phyloP scores from a whole-genome alignment of 345 rosid genomes.

The Syzygium aqueum region DNA sequence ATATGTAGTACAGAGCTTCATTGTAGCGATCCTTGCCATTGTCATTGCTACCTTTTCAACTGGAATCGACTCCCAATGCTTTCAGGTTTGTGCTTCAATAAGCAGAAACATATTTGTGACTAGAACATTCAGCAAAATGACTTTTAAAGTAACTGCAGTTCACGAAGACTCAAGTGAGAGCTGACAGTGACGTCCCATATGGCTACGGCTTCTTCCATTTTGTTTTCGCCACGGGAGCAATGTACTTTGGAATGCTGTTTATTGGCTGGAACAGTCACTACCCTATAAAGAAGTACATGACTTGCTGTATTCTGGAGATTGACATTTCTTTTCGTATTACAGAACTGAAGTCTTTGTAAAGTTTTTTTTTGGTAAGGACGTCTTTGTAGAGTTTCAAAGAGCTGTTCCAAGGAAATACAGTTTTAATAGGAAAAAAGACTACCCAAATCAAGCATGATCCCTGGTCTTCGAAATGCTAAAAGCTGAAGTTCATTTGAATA shows the following conservation, averaged over 20 bases:
- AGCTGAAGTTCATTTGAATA: not conserved
- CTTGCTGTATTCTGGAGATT: not conserved
- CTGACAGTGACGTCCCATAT: slow-evolving; percentile 70
- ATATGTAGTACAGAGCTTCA: slow-evolving; percentile 54
- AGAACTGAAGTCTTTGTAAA: not conserved
- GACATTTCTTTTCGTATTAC: not conserved
- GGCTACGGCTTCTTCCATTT: slow-evolving; percentile 98
- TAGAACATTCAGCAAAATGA: not conserved
- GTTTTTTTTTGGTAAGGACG: too few relatives aligned
- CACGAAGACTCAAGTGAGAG: slow-evolving; percentile 36
- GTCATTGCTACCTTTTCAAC: slow-evolving; percentile 95
- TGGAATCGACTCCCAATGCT: slow-evolving; percentile 89
- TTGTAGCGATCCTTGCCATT: slow-evolving; percentile 74
- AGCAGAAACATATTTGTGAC: not conserved
- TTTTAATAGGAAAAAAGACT: not conserved
- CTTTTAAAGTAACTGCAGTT: slow-evolving; percentile 28
- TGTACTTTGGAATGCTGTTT: slow-evolving; percentile 93
- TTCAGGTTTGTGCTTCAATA: slow-evolving; percentile 49
- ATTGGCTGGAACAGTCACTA: slow-evolving; percentile 95
- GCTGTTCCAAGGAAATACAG: not conserved
- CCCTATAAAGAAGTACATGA: slow-evolving; percentile 52
- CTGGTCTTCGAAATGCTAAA: not conserved
- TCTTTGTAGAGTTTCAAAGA: not conserved
- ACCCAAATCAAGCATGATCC: not conserved
- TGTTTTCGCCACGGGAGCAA: slow-evolving; percentile 93